A percentile compares a stretch with the other conserved stretches of the same genome.
Evolutionary conservation across 1,284 basidiomycete species (phyloP).

Genomic region (Lentinula novae-zelandiae): DNA sequence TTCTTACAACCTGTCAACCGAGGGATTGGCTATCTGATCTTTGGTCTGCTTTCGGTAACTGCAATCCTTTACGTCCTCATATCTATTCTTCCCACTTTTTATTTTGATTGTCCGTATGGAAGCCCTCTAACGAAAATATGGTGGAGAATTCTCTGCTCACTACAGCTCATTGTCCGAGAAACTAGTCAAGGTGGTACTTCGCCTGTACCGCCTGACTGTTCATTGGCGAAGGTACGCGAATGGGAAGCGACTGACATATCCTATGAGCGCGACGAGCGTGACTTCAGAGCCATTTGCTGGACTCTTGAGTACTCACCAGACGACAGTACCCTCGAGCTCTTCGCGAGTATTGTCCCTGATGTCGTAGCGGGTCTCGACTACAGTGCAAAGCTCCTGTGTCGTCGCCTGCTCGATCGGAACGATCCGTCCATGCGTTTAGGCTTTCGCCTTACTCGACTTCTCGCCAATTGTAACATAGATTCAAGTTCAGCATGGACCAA

Average conservation of each 20-base stretch:
- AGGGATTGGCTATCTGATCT: slow-evolving; percentile 26
- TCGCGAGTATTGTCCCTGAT: slow-evolving; percentile 31
- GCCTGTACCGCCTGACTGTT: slow-evolving; percentile 13
- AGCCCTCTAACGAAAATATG: slow-evolving; percentile 32
- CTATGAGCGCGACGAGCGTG: slow-evolving; percentile 26
- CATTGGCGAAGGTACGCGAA: slow-evolving; percentile 28
- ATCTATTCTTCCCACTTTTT: slow-evolving; percentile 30
- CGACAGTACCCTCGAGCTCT: slow-evolving; percentile 31
- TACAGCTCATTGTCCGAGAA: slow-evolving; percentile 23
- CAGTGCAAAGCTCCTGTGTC: slow-evolving; percentile 32
- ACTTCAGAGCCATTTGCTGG: slow-evolving; percentile 28
- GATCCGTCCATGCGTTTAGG: slow-evolving; percentile 27
- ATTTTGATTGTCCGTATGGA: slow-evolving; percentile 32
- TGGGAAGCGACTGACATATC: slow-evolving; percentile 26
- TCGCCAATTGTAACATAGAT: slow-evolving; percentile 26
- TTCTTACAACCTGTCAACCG: slow-evolving; percentile 32
- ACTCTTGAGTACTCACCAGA: slow-evolving; percentile 29
- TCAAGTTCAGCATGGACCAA: slow-evolving; percentile 20
- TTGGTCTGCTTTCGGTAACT: slow-evolving; percentile 27
- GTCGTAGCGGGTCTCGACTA: slow-evolving; percentile 33
- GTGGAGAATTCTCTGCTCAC: slow-evolving; percentile 27
- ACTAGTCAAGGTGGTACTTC: slow-evolving; percentile 18
- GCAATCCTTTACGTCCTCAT: slow-evolving; percentile 25
- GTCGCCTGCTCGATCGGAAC: slow-evolving; percentile 26
- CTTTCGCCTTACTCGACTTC: slow-evolving; percentile 30